phyloP scores from a whole-genome alignment of 345 rosid species.

The Euphorbia lathyris region DNA sequence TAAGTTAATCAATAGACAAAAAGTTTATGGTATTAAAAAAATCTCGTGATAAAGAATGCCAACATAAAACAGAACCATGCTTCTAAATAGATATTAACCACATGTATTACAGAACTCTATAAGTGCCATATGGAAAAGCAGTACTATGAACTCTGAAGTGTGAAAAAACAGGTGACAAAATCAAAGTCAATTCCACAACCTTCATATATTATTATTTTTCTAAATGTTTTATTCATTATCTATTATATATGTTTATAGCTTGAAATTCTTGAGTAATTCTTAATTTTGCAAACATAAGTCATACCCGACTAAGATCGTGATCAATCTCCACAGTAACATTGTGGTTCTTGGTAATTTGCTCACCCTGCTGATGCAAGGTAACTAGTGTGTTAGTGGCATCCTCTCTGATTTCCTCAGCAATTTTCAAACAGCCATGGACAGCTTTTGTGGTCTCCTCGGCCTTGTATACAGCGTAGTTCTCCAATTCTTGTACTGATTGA shows the following conservation, averaged over 20 bases:
- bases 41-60: neutral
- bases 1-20: neutral
- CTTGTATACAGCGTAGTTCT: slow-evolving; percentile 76
- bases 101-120: neutral
- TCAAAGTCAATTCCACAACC: neutral
- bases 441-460: slow-evolving; percentile 89
- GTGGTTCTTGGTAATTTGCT: slow-evolving; percentile 80
- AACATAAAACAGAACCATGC: neutral
- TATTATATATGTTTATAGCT: neutral
- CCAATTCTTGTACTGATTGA: slow-evolving; percentile 88
- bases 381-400: slow-evolving; percentile 76
- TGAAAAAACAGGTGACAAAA: neutral
- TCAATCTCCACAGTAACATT: slow-evolving; percentile 67
- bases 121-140: neutral
- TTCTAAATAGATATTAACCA: neutral
- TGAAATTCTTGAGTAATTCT: neutral
- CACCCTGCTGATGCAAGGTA: slow-evolving; percentile 84
- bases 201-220: neutral
- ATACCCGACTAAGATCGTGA: slow-evolving; percentile 88
- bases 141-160: neutral
- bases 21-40: neutral
- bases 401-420: slow-evolving; percentile 86
- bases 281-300: slow-evolving; percentile 20
- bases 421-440: slow-evolving; percentile 76
- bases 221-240: neutral